Evolutionary conservation across 2,329 filamentous ascomycete genomes (phyloP).

Genomic region (Fusarium sp.): DNA sequence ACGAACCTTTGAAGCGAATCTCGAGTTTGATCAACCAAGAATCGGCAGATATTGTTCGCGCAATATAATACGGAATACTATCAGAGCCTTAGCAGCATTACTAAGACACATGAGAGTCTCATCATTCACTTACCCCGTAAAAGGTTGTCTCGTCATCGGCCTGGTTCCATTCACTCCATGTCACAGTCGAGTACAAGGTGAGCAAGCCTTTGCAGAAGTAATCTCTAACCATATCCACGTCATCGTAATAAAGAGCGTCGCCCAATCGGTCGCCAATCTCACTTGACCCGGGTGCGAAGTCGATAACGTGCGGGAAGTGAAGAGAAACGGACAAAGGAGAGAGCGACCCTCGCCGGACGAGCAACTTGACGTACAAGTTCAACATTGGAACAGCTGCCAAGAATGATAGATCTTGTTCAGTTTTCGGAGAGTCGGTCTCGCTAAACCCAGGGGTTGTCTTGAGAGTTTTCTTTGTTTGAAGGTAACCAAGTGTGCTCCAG

Average conservation of each 20-base stretch:
- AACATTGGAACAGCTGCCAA: not conserved
- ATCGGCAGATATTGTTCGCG: not conserved
- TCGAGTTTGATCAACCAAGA: not conserved
- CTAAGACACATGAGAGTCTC: too few relatives aligned
- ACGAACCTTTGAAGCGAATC: not conserved
- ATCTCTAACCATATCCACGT: rapidly evolving
- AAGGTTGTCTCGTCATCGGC: not conserved
- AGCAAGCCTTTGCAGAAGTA: not conserved
- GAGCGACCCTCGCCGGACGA: not conserved
- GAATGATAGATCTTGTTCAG: not conserved
- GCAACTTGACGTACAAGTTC: not conserved
- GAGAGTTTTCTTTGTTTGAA: not conserved
- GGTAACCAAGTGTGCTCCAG: not conserved
- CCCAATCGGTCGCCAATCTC: not conserved
- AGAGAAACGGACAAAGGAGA: not conserved
- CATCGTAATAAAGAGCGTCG: rapidly evolving
- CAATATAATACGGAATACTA: not conserved
- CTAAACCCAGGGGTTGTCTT: not conserved
- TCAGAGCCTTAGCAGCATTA: not conserved
- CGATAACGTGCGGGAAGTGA: conserved; percentile 4
- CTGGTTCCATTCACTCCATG: not conserved
- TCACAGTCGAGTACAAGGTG: not conserved
- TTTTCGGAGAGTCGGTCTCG: rapidly evolving
- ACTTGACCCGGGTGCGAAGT: rapidly evolving
- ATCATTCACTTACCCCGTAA: not conserved